Evolutionary conservation across 1,139 yeast genomes (phyloP), one percentile per base, ranked within the genome.

Genomic region (Yamadazyma atlantica): DNA sequence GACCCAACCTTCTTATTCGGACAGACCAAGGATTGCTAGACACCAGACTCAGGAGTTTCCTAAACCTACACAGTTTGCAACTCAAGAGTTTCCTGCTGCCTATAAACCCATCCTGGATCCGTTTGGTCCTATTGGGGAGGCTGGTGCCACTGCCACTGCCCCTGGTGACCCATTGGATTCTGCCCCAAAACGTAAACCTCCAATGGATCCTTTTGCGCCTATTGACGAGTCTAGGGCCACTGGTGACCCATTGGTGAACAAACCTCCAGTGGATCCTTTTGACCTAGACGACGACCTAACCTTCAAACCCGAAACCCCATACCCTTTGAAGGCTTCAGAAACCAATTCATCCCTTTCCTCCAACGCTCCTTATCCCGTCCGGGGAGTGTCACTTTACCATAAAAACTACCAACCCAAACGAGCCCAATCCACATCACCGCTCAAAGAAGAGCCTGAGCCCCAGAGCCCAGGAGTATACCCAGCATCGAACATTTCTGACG

Each of bases 341-440:
- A 30, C 34, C 9, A 25, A 16, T 14, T 12, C 18, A 7, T 33
- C 36, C 3, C 4, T 30, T 13, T 32, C 17, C 6, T 42, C 45
- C 4, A 35, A 39, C 6, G 42, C 50, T 3, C 65, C 65, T 1
- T 60, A 60, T 36, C 65, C 65, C 1, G 48, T 57, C 1, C 43
- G 65, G 45, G 64, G 64, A 8, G 47, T 59, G 7, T 59, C 65
- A 1, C 39, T 53, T 33, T 53, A 44, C 28, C 46, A 43, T 17
- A 39, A 29, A 12, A 18, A 29, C 16, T 16, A 28, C 12, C 15
- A 28, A 16, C 21, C 14, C 19, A 29, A 17, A 18, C 25, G 24
- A 21, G 30, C 12, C 19, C 8, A 6, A 19, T 19, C 22, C 9
- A 6, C 22, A 6, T 23, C 26, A 7, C 26, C 26, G 9, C 26